Conservation (phyloP, 1,139 yeast species). For the Zygoascus hellenicus region DNA sequence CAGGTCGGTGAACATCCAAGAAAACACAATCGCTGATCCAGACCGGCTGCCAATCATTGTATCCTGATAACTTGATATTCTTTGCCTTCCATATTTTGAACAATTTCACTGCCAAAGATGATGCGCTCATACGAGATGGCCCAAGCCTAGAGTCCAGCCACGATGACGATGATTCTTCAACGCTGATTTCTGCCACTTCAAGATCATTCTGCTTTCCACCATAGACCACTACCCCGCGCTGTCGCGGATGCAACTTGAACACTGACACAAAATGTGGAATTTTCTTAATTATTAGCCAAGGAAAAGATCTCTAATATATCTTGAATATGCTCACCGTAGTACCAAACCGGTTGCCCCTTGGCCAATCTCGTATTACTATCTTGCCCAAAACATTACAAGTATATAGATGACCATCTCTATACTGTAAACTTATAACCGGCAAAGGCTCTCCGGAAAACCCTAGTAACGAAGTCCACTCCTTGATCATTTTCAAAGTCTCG, state of each 20-base stretch:
- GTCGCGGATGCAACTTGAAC: constrained; percentile 32
- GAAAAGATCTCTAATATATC: not conserved
- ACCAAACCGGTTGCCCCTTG: constrained; percentile 14
- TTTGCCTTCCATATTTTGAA: constrained; percentile 28
- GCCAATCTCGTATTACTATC: constrained; percentile 41
- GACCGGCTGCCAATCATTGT: constrained; percentile 20
- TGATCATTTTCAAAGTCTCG: constrained; percentile 26
- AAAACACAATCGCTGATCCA: constrained; percentile 34
- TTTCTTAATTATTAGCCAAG: not conserved
- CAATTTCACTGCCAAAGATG: not conserved
- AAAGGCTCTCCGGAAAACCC: constrained; percentile 27
- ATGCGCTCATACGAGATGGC: not conserved
- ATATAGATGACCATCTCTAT: constrained; percentile 34
- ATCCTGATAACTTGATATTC: constrained; percentile 26
- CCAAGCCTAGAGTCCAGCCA: not conserved
- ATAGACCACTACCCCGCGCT: constrained; percentile 24
- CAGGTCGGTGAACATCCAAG: constrained; percentile 26
- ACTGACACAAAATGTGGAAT: constrained; percentile 35
- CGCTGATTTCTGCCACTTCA: constrained; percentile 25
- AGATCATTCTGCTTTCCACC: constrained; percentile 47
- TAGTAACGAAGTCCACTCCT: constrained; percentile 35
- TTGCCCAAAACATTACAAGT: constrained; percentile 45
- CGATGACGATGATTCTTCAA: constrained; percentile 7
- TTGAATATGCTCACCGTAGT: not conserved
- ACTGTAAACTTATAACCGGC: constrained; percentile 32